A percentile compares a stretch with the other conserved stretches of the same genome.
These are phyloP conservation scores for Lepidium africanum DNA, from an alignment of 345 rosid genomes.

Conservation along the genomic window DNA sequence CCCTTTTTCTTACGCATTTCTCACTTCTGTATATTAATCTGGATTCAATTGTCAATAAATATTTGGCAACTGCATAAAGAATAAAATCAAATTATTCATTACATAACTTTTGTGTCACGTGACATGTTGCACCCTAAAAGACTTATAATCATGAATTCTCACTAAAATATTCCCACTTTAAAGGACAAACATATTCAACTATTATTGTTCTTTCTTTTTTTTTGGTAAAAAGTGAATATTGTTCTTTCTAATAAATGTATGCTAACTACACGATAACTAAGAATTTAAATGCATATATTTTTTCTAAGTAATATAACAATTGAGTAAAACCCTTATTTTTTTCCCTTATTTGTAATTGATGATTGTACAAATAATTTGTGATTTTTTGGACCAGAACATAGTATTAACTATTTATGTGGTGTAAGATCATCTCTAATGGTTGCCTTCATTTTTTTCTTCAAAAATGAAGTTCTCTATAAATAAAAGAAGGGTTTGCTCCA, in stretches of 20 bases:
- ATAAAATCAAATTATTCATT: not conserved
- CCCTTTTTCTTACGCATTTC: not conserved
- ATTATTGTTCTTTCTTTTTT: not conserved
- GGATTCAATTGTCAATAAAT: not conserved
- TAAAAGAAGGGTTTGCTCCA: too few species aligned
- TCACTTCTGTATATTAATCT: not conserved
- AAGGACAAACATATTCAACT: not conserved
- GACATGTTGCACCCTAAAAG: conserved; percentile 13
- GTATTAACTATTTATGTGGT: too few species aligned
- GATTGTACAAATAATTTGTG: too few species aligned
- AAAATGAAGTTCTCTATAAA: too few species aligned
- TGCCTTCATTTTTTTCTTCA: too few species aligned
- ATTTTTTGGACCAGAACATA: too few species aligned
- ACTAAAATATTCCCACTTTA: not conserved
- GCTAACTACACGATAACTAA: not conserved
- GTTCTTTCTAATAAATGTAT: not conserved
- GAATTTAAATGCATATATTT: not conserved
- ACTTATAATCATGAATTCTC: conserved; percentile 11
- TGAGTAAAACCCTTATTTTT: not conserved
- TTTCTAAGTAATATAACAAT: not conserved
- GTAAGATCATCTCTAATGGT: too few species aligned
- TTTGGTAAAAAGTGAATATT: not conserved
- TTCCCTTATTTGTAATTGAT: too few species aligned
- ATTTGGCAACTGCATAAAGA: conserved; percentile 3
- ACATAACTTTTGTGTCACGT: conserved; percentile 9